Base-by-base conservation (phyloP, 352 stramenopile genomes). In the Pythium insidiosum region DNA sequence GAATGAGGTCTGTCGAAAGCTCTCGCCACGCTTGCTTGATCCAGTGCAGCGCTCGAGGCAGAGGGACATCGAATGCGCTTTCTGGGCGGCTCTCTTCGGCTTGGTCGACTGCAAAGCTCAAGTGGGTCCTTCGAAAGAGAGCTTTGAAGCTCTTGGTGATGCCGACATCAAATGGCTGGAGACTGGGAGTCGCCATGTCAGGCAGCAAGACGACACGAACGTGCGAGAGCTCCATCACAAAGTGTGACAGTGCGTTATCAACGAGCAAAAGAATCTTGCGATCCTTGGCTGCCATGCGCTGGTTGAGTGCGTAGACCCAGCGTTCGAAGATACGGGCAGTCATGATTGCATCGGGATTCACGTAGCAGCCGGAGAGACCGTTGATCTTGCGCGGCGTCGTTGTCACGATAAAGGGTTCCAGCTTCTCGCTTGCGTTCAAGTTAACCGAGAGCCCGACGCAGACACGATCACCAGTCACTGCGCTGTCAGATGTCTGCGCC, bases 231-330 rank as follows among this genome's bases (percentile, higher is more conserved):
- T 57, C 23, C 25, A 43, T 13, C 6, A 42, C 35, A 22, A 57
- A 57, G 21, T 56, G 49, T 21, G 49, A 56, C 34, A 41, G 33
- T 34, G 21, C 41, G n/a, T 21, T 18, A 13, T 12, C 25, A 5
- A 50, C 41, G 11, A 56, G 2, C 13, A 56, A 18, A n/a, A n/a
- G n/a, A n/a, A n/a, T n/a, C n/a, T n/a, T n/a, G n/a, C n/a, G n/a
- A n/a, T n/a, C n/a, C n/a, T 25, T 40, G 19, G 26, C 23, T 26
- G 29, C 35, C 49, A 56, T 56, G 19, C 43, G 42, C 35, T 56
- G 49, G 49, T 56, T 56, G 34, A 56, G 41, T 10, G 46, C 50
- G 35, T 56, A 56, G 10, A 56, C 19, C 49, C 49, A 56, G 35
- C 50, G 49, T 28, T 50, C 49, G 7, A 50, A 56, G 34, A 56